Evolutionary conservation across 1,139 yeast species (phyloP), one percentile per base, ranked within the genome.

Genomic region (Blastobotrys arbuscula): DNA sequence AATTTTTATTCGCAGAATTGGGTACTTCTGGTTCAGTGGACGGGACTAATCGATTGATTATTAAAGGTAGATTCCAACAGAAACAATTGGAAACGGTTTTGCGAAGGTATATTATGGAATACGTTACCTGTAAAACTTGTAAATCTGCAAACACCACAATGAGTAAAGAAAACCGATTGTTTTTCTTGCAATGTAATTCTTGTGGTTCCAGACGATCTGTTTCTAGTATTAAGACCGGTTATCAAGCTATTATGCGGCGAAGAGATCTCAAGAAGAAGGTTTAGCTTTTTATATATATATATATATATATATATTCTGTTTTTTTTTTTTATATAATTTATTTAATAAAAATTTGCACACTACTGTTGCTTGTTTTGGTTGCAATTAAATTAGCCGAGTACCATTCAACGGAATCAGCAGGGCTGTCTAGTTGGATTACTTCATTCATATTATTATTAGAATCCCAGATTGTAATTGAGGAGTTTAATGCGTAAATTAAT

Each of bases 11-110:
- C 71, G 97, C 98, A 2, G 99, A 92, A 75, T 78, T 92, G 79
- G 99, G 98, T 82, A 92, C 99, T 21, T 88, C 97, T 2, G 99
- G 99, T 66, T 90, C 97, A 52, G 92, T 92, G 54, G 99, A 92
- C 72, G 98, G 97, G 67, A 90, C 89, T 69, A 87, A 89, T 76
- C 84, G 98, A 71, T 79, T 92, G 66, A 90, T 92, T 55, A 89
- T 92, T 69, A 92, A 89, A 77, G 99, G 99, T 75, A 86, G 95
- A 71, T 92, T 89, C 78, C 95, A 85, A 73, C 96, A 96, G 61
- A 92, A 92, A 73, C 97, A 90, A 71, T 83, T 92, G 79, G 98
- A 92, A 73, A 85, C 90, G 55, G 96, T 92, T 56, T 78, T 92
- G 71, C 85, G 97, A 77, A 82, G 97, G 72, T 92, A 94, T 72